phyloP scores from a whole-genome alignment of 495 filamentous ascomycete genomes.

The Daldinia vernicosa region DNA sequence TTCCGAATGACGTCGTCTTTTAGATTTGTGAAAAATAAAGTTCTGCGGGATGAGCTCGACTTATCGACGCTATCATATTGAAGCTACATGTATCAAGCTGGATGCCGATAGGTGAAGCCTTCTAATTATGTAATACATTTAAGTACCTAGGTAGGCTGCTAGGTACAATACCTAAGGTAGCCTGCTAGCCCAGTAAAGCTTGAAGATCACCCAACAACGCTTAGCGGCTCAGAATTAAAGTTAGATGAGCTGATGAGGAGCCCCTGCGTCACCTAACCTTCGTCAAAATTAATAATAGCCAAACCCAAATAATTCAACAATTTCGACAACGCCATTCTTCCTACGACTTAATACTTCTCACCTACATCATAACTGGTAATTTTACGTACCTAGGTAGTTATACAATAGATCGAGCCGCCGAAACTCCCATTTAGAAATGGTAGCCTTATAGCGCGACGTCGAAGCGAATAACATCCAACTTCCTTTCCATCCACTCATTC shows the following conservation, averaged over 20 bases:
- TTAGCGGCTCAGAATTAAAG: constrained; percentile 2
- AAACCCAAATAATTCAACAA: constrained; percentile 9
- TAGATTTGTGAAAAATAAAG: constrained; percentile 11
- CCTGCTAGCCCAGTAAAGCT: no score
- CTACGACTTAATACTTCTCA: not conserved
- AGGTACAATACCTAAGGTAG: not conserved
- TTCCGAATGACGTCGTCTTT: constrained; percentile 8
- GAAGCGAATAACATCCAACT: constrained; percentile 13
- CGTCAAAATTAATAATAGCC: constrained; percentile 31
- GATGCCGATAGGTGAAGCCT: constrained; percentile 13
- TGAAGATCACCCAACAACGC: not conserved
- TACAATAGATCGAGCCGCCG: not conserved
- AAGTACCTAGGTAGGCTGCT: not conserved
- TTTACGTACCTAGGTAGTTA: not conserved
- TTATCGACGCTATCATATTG: constrained; percentile 26
- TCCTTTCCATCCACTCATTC: constrained; percentile 33
- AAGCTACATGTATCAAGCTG: constrained; percentile 3
- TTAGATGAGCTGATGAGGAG: not conserved
- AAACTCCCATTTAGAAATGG: constrained; percentile 23
- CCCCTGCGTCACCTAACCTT: constrained; percentile 35
- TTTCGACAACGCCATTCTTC: not conserved
- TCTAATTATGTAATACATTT: constrained; percentile 19
- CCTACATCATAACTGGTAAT: not conserved
- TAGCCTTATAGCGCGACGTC: constrained; percentile 36
- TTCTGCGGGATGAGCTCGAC: constrained; percentile 11